Evolutionary conservation across 2,329 filamentous ascomycete genomes (phyloP), one percentile per base, ranked within the genome.

Genomic region (Paracoccidioides lutzii): DNA sequence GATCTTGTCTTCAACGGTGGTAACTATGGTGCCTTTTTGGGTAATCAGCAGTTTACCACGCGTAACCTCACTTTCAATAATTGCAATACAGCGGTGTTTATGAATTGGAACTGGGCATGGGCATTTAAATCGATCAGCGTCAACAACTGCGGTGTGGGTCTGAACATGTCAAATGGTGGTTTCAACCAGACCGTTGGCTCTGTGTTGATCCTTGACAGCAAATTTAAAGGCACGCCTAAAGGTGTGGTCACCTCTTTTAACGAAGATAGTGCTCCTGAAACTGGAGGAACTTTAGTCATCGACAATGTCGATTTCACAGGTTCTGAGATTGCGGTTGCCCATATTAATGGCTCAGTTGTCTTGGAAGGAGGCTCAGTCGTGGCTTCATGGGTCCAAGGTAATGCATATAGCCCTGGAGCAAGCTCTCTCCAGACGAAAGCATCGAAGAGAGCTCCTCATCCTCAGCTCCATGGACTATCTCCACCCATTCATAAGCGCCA

Each of bases 101-200:
- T 93, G 83, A 90, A 90, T 76, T 95, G 89, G 89, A 88, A 91
- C 74, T 95, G 89, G 89, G 76, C 83, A 15, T 94, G 87, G 85
- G 82, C 84, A 46, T 81, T 93, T 72, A 88, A 91, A 67, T 85
- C 81, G 40, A 63, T 94, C 41, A 78, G 74, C 48, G 87, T 94
- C 71, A 83, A 88, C 69, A 82, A 85, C 67, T 88, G 85, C 67
- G 73, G 76, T n/a, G 72, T 90, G 42, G 89, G 87, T 55, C 75
- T 94, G 59, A 86, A 94, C 71, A 88, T 95, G 82, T 81, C 84
- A 54, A 81, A 79, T 62, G 79, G 81, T 51, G 80, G 76, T 32
- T 68, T 75, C 37, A 73, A 77, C 62, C 87, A 93, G 73, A 85
- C 82, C 9, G 90, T 95, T 53, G 93, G 93, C 55, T 95, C 91